These are phyloP conservation scores for Agrocybe pediades DNA, from an alignment of 768 basidiomycete species.

Conservation along the genomic window DNA sequence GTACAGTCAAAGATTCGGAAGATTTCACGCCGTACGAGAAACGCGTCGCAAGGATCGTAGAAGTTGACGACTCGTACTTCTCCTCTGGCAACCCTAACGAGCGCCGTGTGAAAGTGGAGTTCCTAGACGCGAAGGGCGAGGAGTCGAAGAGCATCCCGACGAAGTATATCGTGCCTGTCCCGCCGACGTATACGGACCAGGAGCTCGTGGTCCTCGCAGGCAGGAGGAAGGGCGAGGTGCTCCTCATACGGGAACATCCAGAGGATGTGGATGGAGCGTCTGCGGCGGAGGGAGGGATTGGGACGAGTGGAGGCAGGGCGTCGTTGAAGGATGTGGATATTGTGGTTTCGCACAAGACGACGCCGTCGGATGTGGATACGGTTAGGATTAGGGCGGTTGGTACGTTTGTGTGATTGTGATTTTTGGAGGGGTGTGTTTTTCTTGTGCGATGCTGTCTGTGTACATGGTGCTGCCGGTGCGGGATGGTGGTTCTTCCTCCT, in stretches of 20 bases:
- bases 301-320: too few species aligned
- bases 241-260: slow-evolving; percentile 43
- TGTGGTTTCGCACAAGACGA: slow-evolving; percentile 37
- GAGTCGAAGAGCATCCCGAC: slow-evolving; percentile 28
- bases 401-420: too few species aligned
- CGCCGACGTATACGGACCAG: slow-evolving; percentile 36
- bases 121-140: slow-evolving; percentile 22
- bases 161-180: slow-evolving; percentile 30
- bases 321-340: slow-evolving; percentile 21
- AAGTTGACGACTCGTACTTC: too few species aligned
- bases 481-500: too few species aligned
- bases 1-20: slow-evolving; percentile 36
- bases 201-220: slow-evolving; percentile 54
- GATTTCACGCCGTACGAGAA: slow-evolving; percentile 40
- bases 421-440: slow-evolving; percentile 19
- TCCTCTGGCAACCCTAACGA: too few species aligned
- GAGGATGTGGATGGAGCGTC: too few species aligned
- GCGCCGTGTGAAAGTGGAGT: slow-evolving; percentile 36
- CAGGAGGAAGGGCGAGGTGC: slow-evolving; percentile 39
- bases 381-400: slow-evolving; percentile 36
- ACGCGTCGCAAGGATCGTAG: slow-evolving; percentile 28
- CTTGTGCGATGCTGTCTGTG: background rate
- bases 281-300: too few species aligned
- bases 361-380: slow-evolving; percentile 34
- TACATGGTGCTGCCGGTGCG: too few species aligned